These are phyloP conservation scores for Closterium sp. DNA, from an alignment of 139 green algal species.

Conservation along the genomic window DNA sequence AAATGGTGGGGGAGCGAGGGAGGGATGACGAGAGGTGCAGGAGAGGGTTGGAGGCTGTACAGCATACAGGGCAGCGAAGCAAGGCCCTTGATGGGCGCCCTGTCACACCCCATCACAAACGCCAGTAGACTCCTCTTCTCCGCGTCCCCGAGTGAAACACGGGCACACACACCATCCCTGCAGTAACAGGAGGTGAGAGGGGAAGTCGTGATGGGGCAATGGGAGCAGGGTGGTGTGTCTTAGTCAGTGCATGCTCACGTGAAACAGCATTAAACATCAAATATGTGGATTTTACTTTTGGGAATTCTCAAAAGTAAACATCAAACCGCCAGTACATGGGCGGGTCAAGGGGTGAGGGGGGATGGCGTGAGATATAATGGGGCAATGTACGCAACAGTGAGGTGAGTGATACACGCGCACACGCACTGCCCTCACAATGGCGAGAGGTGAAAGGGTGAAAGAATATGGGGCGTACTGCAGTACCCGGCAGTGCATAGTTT, in stretches of 20 bases:
- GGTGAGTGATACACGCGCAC: too few species aligned
- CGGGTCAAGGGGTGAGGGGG: too few species aligned
- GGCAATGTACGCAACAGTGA: too few species aligned
- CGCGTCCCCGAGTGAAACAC: background rate
- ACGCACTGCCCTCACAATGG: too few species aligned
- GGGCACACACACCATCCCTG: background rate
- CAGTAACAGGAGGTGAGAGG: background rate
- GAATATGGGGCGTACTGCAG: too few species aligned
- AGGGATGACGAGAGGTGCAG: background rate
- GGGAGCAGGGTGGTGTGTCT: background rate
- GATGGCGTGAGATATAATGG: too few species aligned
- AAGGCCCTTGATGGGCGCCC: slow-evolving; percentile 51
- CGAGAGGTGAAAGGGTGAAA: too few species aligned
- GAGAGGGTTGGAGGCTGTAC: background rate
- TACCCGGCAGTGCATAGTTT: too few species aligned
- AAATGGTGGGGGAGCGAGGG: background rate
- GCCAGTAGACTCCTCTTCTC: background rate
- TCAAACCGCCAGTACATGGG: too few species aligned
- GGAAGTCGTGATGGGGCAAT: background rate
- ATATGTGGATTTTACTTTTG: too few species aligned
- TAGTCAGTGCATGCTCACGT: slow-evolving; percentile 4
- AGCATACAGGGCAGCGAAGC: slow-evolving; percentile 23
- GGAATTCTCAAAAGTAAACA: too few species aligned
- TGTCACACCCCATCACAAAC: slow-evolving; percentile 42
- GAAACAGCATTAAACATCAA: background rate